Evolutionary conservation across 805 yeast genomes (phyloP).

Genomic region (Myxozyma kluyveri): DNA sequence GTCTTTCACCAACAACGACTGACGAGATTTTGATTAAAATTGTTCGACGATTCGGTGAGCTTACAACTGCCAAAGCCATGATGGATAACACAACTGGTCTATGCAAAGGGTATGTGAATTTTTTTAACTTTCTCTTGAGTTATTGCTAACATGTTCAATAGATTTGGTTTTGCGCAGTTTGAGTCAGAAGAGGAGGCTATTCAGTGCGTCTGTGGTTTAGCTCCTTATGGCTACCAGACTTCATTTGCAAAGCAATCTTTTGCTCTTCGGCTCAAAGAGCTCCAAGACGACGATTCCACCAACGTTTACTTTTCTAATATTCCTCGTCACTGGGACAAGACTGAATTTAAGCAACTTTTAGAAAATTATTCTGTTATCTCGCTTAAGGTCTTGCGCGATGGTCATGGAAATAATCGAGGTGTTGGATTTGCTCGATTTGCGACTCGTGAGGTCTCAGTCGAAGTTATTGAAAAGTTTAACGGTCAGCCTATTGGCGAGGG

Average conservation of each 20-base stretch:
- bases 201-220: slow-evolving; percentile 29
- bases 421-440: slow-evolving; percentile 33
- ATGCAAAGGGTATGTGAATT: slow-evolving; percentile 30
- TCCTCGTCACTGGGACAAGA: slow-evolving; percentile 31
- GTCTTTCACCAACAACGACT: slow-evolving; percentile 52
- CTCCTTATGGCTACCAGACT: slow-evolving; percentile 31
- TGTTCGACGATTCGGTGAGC: slow-evolving; percentile 46
- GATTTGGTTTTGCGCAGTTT: slow-evolving; percentile 46
- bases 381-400: slow-evolving; percentile 28
- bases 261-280: slow-evolving; percentile 27
- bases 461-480: slow-evolving; percentile 22
- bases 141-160: background rate
- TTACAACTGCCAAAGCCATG: slow-evolving; percentile 52
- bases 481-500: slow-evolving; percentile 29
- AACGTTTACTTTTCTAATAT: slow-evolving; percentile 32
- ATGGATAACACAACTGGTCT: slow-evolving; percentile 37
- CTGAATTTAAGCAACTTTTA: slow-evolving; percentile 26
- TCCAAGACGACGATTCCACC: slow-evolving; percentile 30
- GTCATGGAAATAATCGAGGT: slow-evolving; percentile 30
- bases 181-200: slow-evolving; percentile 32
- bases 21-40: slow-evolving; percentile 49
- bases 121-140: background rate
- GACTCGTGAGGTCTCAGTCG: slow-evolving; percentile 24
- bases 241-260: slow-evolving; percentile 33
- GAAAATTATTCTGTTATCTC: slow-evolving; percentile 25